Evolutionary conservation across 2,329 filamentous ascomycete genomes (phyloP), one percentile per base, ranked within the genome.

Genomic region (Aspergillus japonicus): DNA sequence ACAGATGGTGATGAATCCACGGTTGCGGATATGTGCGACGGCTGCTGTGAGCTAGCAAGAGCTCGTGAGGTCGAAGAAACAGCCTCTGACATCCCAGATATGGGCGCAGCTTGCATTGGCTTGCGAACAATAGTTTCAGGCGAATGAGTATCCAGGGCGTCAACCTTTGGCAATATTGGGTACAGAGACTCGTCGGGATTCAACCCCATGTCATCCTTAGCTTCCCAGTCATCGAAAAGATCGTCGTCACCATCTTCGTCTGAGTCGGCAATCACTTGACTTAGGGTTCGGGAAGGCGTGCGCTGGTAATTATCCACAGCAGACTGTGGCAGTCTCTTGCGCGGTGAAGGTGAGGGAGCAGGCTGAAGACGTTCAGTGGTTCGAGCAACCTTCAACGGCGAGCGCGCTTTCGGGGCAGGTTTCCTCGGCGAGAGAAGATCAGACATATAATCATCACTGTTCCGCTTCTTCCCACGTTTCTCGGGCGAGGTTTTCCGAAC

Each of bases 401-500:
- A 70, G 44, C 67, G 68, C 12, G 64, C 57, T 58, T 68, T 71
- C 3, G 65, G 62, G 14, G 61, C 50, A 59, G 68, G 61, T 31
- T 71, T 73, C n/a, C 64, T 69, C 2, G 75, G 71, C 2, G 73
- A 75, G 5, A 69, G 59, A 23, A 77, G 66, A 58, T 78, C 76
- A 5, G 71, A 74, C 42, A 72, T 69, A 57, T 79, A 78, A 59
- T 82, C 80, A 23, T 81, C 75, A 61, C 80, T 82, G 66, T 81
- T 82, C 54, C 80, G 73, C 66, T 82, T 82, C 66, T 77, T 80
- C 5, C 78, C 78, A 62, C 73, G 74, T 55, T 73, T 76, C 21
- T 74, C 67, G 21, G 65, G 29, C 23, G 77, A 75, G 47, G 73
- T 71, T 54, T 68, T 67, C 21, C 76, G 73, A 50, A 68, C 69